Percentiles rank a stretch among this genome's conserved stretches.
Conservation (phyloP, 2,329 filamentous ascomycete genomes). For the Nemania sp. region DNA sequence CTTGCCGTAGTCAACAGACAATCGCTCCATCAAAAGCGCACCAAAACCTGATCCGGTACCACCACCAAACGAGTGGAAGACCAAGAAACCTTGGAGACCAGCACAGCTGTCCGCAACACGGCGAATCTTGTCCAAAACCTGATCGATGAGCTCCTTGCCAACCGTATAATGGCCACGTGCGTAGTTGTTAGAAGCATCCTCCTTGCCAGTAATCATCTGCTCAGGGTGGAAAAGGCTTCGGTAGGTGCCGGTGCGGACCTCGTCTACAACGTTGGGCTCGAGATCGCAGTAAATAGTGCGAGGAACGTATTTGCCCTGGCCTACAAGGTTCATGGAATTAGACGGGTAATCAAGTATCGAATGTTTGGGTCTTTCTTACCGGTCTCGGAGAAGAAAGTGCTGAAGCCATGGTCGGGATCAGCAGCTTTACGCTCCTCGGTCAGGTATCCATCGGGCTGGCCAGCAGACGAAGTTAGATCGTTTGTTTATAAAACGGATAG, state of each 20-base stretch:
- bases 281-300: constrained; percentile 99
- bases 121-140: constrained; percentile 97
- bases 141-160: constrained; percentile 98
- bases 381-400: constrained; percentile 99
- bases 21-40: constrained; percentile 97
- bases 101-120: constrained; percentile 98
- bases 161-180: constrained; percentile 99
- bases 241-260: constrained; percentile 98
- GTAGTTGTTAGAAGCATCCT: constrained; percentile 99
- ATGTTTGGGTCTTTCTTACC: constrained; percentile 67
- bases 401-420: constrained; percentile 97
- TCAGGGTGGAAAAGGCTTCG: constrained; percentile 98
- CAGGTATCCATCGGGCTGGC: constrained; percentile 95
- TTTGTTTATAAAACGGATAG: constrained; percentile 20
- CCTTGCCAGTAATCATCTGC: constrained; percentile 99
- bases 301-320: constrained; percentile 98
- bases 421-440: constrained; percentile 96
- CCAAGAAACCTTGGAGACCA: constrained; percentile 97
- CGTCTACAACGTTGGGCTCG: constrained; percentile 99
- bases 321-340: constrained; percentile 59
- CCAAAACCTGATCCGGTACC: constrained; percentile 99
- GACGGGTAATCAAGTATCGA: constrained; percentile 26
- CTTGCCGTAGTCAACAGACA: constrained; percentile 99
- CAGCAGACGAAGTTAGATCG: constrained; percentile 47
- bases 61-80: constrained; percentile 99